These are phyloP conservation scores for Neopestalotiopsis sp. DNA, from an alignment of 2,329 filamentous ascomycete genomes.

Conservation along the genomic window DNA sequence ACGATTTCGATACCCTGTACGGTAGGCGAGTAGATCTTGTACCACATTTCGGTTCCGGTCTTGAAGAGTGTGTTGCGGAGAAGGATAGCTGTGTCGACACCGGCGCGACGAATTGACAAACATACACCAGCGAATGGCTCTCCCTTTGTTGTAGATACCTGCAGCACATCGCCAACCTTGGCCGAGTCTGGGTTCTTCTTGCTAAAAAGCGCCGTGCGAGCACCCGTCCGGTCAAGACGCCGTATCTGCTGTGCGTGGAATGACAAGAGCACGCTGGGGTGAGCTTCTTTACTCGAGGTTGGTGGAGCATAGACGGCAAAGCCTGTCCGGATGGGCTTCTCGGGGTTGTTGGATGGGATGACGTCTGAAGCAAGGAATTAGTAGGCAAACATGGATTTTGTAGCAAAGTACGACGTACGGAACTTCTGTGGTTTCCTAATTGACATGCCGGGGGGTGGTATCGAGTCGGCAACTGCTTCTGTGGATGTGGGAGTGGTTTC, in stretches of 20 bases:
- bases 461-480: constrained; percentile 16
- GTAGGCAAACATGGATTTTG: constrained; percentile 25
- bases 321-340: constrained; percentile 41
- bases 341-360: constrained; percentile 35
- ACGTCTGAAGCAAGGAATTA: constrained; percentile 27
- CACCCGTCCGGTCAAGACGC: constrained; percentile 82
- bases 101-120: constrained; percentile 84
- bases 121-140: constrained; percentile 92
- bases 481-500: constrained; percentile 29
- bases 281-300: constrained; percentile 57
- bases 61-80: constrained; percentile 85
- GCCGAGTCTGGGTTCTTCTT: constrained; percentile 78
- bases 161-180: constrained; percentile 86
- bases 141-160: constrained; percentile 78
- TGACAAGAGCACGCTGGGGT: constrained; percentile 70
- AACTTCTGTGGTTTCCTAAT: constrained; percentile 21
- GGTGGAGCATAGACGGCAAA: constrained; percentile 62
- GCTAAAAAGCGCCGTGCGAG: constrained; percentile 81
- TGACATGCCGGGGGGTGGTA: constrained; percentile 19
- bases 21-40: constrained; percentile 91
- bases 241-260: constrained; percentile 73
- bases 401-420: constrained; percentile 23
- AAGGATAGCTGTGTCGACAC: constrained; percentile 86
- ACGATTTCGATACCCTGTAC: constrained; percentile 93
- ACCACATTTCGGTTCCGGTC: constrained; percentile 95